A percentile compares a stretch with the other conserved stretches of the same genome.
Conservation (phyloP, 148 eudicot genomes). For the Rhododendron williamsianum region DNA sequence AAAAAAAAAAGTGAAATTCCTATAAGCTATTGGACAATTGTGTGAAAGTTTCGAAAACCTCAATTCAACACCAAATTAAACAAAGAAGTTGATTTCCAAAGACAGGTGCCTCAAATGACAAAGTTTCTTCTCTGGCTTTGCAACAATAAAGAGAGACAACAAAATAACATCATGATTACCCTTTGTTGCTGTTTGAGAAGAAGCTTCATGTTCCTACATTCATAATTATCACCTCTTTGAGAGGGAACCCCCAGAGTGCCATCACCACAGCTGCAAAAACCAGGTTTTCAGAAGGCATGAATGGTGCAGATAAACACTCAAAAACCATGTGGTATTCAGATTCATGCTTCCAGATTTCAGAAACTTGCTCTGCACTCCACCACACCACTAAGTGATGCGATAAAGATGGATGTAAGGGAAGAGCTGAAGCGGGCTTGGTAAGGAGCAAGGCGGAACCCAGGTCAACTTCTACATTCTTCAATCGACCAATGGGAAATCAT, state of each 20-base stretch:
- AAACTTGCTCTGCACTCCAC: not conserved
- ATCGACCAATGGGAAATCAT: no score
- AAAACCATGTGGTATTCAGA: not conserved
- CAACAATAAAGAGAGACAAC: not conserved
- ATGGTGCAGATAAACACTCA: not conserved
- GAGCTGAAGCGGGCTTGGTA: no score
- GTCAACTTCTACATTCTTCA: no score
- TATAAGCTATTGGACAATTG: not conserved
- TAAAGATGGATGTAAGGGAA: no score
- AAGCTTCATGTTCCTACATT: constrained; percentile 98
- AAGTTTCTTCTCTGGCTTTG: not conserved
- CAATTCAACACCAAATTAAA: not conserved
- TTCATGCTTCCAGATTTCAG: not conserved
- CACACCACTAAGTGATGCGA: no score
- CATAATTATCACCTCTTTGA: constrained; percentile 98
- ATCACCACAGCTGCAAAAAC: constrained; percentile 84
- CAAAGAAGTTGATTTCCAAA: not conserved
- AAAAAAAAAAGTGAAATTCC: not conserved
- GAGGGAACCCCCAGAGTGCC: constrained; percentile 85
- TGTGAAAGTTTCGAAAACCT: not conserved
- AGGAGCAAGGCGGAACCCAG: no score
- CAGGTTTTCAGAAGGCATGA: constrained; percentile 14
- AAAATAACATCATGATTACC: constrained; percentile 36
- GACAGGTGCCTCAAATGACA: not conserved
- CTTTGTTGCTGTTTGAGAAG: constrained; percentile 94